Base-by-base conservation (phyloP, 768 basidiomycete genomes). In the Crassisporium funariophilum region DNA sequence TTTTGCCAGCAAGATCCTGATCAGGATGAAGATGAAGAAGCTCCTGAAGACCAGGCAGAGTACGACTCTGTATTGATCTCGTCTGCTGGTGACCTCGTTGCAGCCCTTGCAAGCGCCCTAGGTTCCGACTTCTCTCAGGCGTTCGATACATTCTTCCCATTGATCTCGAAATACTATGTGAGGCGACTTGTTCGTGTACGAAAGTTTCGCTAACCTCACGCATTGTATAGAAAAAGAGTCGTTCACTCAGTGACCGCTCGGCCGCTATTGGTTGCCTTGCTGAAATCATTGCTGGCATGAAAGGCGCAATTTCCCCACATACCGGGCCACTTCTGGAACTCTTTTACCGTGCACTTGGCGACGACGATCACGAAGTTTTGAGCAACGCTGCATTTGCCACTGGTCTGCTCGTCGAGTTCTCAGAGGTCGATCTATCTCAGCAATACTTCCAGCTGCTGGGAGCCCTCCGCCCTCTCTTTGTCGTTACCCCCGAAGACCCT, bases 1-100 rank as follows among this genome's bases (percentile, higher is more conserved):
- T 79, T 92, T 56, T 98, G 95, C 72, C 97, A 99, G 67, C 88
- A 94, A 65, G 93, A 95, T 60, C 92, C 94, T 37, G 94, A 95
- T 62, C 88, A 90, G 54, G 93, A 93, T 55, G 91, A 92, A 54
- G 79, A 78, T 4, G 89, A 89, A 19, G 90, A 91, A 57, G 87
- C 86, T 19, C 86, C 85, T 6, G 90, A 91, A 63, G 91, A 91
- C 53, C 86, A 88, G 59, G 94, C 95, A 1, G 97, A 99, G 71
- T 95, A 93, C 64, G 97, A 99, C 64, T 91, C 95, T 3, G 90
- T 97, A 44, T 78, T 99, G 47, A 89, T 98, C 61, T 90, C 91
- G 20, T 86, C 94, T 19, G 95, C 95, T 20, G 88, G 88, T 33
- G 97, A 99, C 63, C 86, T 99, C 44, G 94, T 98, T 48, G 84